Percentiles rank a stretch among this genome's conserved stretches.
Evolutionary conservation across 2,329 filamentous ascomycete species (phyloP).

Genomic region (Ophiobolus disseminans): DNA sequence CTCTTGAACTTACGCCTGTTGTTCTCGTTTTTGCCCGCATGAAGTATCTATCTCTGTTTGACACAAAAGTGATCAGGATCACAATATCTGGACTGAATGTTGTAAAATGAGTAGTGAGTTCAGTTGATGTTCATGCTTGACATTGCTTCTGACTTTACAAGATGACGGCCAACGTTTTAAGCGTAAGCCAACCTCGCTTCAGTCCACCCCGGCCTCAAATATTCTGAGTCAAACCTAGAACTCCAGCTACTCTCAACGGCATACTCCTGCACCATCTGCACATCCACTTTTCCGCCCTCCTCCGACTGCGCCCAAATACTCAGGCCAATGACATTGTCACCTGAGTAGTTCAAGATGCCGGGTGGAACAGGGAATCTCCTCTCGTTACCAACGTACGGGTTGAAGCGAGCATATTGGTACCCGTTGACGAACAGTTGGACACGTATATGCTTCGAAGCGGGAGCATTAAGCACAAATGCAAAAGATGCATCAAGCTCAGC

Average conservation of each 20-base stretch:
- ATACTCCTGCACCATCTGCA: conserved; percentile 63
- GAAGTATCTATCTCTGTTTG: no score
- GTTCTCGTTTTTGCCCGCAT: no score
- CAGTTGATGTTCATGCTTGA: no score
- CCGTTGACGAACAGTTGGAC: conserved; percentile 69
- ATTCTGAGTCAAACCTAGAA: conserved; percentile 56
- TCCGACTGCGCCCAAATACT: conserved; percentile 67
- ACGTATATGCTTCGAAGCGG: conserved; percentile 55
- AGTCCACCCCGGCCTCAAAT: conserved; percentile 61
- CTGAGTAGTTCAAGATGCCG: conserved; percentile 64
- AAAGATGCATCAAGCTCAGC: conserved; percentile 63
- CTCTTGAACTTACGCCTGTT: no score
- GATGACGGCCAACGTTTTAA: no score
- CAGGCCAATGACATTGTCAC: conserved; percentile 64
- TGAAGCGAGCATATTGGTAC: conserved; percentile 68
- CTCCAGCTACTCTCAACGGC: conserved; percentile 62
- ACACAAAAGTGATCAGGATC: no score
- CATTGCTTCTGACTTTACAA: no score
- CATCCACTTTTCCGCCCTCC: conserved; percentile 57
- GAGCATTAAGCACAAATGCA: conserved; percentile 61
- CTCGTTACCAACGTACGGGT: conserved; percentile 68
- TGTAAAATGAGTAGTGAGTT: no score
- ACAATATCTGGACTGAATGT: no score
- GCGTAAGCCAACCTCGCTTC: conserved; percentile 43
- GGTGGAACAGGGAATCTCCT: conserved; percentile 66